Evolutionary conservation across 1,139 yeast species (phyloP), one percentile per base, ranked within the genome.

Genomic region (Williopsis jadinii): DNA sequence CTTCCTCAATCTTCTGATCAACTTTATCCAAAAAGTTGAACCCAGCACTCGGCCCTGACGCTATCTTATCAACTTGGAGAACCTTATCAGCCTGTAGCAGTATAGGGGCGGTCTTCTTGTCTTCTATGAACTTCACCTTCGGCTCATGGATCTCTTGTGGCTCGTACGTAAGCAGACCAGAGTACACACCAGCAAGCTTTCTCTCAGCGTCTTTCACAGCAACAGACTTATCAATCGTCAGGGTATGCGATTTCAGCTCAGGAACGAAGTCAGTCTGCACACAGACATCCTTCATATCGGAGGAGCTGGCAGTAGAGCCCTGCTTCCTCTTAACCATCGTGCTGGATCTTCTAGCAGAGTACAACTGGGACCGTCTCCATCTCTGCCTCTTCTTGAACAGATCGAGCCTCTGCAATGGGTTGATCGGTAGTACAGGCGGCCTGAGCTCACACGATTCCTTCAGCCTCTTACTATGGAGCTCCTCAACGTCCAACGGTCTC

Each of bases 31-130:
- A 27, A 44, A 55, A 55, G 36, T 50, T 53, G 47, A 55, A 55
- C 1, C 59, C 59, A 8, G 59, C 52, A 43, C 59, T 55, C 42
- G 59, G 59, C 2, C 57, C 59, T 11, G 42, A 24, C 29, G 30
- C 28, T 10, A 42, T 30, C 11, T 37, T 46, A 30, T 34, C 33
- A 9, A 19, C 36, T 32, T 46, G 49, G 9, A 46, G 35, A 10
- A 41, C 41, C 30, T 44, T 53, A 31, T 45, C 45, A 1, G 48
- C 41, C 10, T 34, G 49, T 19, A 19, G 24, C 45, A 28, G 38
- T 43, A 12, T 49, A n/a, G 4, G 50, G 32, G 9, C 48, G 44
- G 29, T 30, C 27, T 31, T 36, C 38, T 36, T 36, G 10, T 36
- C 31, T 24, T 36, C 34, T 11, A 36, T 38, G 38, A 53, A 52